Percentiles rank a stretch among this genome's conserved stretches.
Evolutionary conservation across 495 filamentous ascomycete species (phyloP).

Genomic region (Talaromyces thailandensis): DNA sequence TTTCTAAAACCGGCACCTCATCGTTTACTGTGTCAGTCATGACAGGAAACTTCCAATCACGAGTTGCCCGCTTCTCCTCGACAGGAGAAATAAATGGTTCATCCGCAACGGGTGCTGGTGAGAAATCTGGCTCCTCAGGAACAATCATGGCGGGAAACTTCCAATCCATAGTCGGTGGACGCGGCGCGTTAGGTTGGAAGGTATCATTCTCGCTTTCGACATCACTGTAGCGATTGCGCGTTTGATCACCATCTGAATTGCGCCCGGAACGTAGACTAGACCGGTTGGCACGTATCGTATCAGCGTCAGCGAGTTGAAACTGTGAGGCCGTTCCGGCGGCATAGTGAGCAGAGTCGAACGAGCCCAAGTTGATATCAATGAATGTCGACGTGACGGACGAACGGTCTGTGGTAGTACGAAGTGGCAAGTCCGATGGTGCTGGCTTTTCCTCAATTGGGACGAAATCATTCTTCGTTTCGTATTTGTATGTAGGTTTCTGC

Average conservation of each 20-base stretch:
- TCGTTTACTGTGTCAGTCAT: slow-evolving; percentile 19
- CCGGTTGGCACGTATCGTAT: slow-evolving; percentile 42
- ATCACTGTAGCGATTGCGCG: slow-evolving; percentile 17
- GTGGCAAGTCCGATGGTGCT: slow-evolving; percentile 35
- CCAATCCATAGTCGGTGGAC: slow-evolving; percentile 42
- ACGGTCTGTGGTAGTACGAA: slow-evolving; percentile 39
- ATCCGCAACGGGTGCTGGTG: slow-evolving; percentile 9
- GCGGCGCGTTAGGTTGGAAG: slow-evolving; percentile 29
- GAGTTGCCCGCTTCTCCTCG: slow-evolving; percentile 28
- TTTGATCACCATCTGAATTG: slow-evolving; percentile 27
- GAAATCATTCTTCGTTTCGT: slow-evolving; percentile 40
- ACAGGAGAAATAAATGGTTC: slow-evolving; percentile 11
- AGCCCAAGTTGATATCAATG: slow-evolving; percentile 39
- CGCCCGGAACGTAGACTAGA: slow-evolving; percentile 28
- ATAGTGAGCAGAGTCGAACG: slow-evolving; percentile 39
- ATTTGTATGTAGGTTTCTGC: slow-evolving; percentile 35
- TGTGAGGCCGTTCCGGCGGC: slow-evolving; percentile 35
- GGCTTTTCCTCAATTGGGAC: slow-evolving; percentile 26
- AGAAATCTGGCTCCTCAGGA: slow-evolving; percentile 13
- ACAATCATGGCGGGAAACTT: slow-evolving; percentile 33
- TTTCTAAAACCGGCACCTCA: slow-evolving; percentile 3
- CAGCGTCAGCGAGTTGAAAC: slow-evolving; percentile 40
- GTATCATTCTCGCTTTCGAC: slow-evolving; percentile 21
- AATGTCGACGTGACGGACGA: slow-evolving; percentile 40
- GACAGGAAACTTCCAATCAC: slow-evolving; percentile 40